Conservation (phyloP, 106 monocot species). For the Phalaenopsis equestris region DNA sequence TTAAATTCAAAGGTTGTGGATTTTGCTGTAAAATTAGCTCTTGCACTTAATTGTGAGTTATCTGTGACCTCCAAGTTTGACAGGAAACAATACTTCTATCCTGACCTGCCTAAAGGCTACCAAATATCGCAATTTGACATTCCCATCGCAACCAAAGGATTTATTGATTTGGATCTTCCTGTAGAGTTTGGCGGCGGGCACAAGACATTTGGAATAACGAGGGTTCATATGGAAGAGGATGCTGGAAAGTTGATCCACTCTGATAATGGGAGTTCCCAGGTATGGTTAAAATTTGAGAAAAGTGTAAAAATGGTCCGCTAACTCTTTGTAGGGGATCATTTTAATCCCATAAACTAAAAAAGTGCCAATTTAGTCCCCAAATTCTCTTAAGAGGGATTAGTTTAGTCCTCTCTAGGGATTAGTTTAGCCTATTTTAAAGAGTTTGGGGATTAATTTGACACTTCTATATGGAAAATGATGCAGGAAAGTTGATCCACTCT, state of each 20-base stretch:
- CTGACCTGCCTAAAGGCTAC: constrained; percentile 93
- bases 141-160: constrained; percentile 66
- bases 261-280: constrained; percentile 66
- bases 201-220: constrained; percentile 80
- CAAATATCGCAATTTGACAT: constrained; percentile 96
- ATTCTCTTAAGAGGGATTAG: too few species aligned
- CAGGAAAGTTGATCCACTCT: too few species aligned
- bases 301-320: too few species aligned
- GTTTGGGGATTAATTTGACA: too few species aligned
- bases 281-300: background rate
- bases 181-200: constrained; percentile 92
- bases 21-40: constrained; percentile 70
- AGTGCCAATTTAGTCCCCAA: too few species aligned
- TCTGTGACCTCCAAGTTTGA: constrained; percentile 79
- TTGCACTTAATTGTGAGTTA: constrained; percentile 80
- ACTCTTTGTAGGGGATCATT: too few species aligned
- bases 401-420: too few species aligned
- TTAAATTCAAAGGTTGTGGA: constrained; percentile 74
- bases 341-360: too few species aligned
- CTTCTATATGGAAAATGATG: too few species aligned
- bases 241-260: constrained; percentile 85
- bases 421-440: too few species aligned
- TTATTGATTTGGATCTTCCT: constrained; percentile 76
- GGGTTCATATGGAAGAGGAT: constrained; percentile 99
- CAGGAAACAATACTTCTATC: constrained; percentile 95